Base-by-base conservation (phyloP, 2,329 filamentous ascomycete genomes). In the Bipolaris cookei region DNA sequence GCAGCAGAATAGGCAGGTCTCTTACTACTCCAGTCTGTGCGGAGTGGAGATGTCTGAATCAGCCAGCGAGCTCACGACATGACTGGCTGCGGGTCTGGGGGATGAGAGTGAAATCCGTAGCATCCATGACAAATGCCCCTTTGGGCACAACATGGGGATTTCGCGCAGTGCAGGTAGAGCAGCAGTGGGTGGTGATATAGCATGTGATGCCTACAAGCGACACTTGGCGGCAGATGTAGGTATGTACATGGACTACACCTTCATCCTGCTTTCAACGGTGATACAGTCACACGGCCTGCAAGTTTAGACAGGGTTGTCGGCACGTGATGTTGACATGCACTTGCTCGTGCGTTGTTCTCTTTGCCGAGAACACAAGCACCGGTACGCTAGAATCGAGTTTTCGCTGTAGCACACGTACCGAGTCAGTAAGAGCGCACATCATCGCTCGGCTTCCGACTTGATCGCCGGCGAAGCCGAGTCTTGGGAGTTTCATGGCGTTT, bases 21-120 rank as follows among this genome's bases (percentile, higher is more conserved):
- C 28, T 50, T 16, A 20, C 48, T 50, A 34, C 46, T 54, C 57
- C 53, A 38, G 42, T 48, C 35, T 45, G 50, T 53, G 51, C 47
- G 35, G 47, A 53, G 61, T 14, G 21, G 58, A 57, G 62, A 45
- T 30, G 45, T 44, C 8, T 54, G 59, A 47, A 54, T 53, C 62
- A 53, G 53, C 54, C 60, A 43, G 54, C 43, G 30, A 35, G 16
- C 46, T 46, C 25, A 50, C 50, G 43, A 47, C n/a, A 13, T 48
- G 42, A 58, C 25, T 59, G 58, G 56, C 48, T 20, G 34, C 18
- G 30, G 48, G 38, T 37, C 5, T 14, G 6, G 48, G 4, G 16
- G 20, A 47, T 18, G 10, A 25, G 4, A 21, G 8, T 7, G 20
- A 16, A 25, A 6, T 3, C 20, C 6, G 21, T 23, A 48, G 13